Evolutionary conservation across 2,329 filamentous ascomycete species (phyloP).

Genomic region (Talaromyces sp.): DNA sequence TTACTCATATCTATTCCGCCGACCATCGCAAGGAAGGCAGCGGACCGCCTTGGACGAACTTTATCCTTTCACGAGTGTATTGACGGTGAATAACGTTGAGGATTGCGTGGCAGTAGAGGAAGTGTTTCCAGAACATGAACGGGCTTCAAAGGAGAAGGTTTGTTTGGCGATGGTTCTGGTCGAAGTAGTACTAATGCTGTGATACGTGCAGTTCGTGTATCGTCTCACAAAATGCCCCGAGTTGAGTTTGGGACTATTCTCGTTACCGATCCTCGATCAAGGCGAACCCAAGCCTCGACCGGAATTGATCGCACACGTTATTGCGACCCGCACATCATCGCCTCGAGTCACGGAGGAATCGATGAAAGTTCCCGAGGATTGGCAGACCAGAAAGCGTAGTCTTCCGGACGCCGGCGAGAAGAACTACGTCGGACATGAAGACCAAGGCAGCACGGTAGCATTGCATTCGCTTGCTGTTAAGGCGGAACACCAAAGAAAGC

Average conservation of each 20-base stretch:
- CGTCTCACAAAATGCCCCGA: slow-evolving; percentile 72
- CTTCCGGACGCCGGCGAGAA: slow-evolving; percentile 35
- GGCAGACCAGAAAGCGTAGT: slow-evolving; percentile 52
- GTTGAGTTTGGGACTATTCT: slow-evolving; percentile 77
- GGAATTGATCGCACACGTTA: slow-evolving; percentile 71
- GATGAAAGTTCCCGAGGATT: slow-evolving; percentile 71
- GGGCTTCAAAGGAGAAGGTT: slow-evolving; percentile 61
- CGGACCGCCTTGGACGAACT: slow-evolving; percentile 55
- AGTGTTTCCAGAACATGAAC: slow-evolving; percentile 59
- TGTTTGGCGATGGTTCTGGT: slow-evolving; percentile 19
- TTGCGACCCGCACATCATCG: slow-evolving; percentile 69
- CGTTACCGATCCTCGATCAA: slow-evolving; percentile 53
- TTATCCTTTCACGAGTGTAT: slow-evolving; percentile 70
- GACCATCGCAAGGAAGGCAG: slow-evolving; percentile 35
- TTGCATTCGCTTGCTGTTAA: slow-evolving; percentile 80
- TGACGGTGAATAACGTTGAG: slow-evolving; percentile 57
- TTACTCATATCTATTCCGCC: slow-evolving; percentile 44
- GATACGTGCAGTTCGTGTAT: slow-evolving; percentile 48
- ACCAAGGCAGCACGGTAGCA: slow-evolving; percentile 70
- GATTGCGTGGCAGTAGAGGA: slow-evolving; percentile 60
- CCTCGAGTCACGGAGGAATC: slow-evolving; percentile 68
- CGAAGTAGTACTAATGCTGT: neutral
- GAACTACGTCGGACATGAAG: slow-evolving; percentile 65
- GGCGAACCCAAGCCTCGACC: slow-evolving; percentile 60
- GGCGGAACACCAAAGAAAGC: slow-evolving; percentile 70